Evolutionary conservation across 1,139 yeast genomes (phyloP).

Genomic region (Yamadazyma dendronema): DNA sequence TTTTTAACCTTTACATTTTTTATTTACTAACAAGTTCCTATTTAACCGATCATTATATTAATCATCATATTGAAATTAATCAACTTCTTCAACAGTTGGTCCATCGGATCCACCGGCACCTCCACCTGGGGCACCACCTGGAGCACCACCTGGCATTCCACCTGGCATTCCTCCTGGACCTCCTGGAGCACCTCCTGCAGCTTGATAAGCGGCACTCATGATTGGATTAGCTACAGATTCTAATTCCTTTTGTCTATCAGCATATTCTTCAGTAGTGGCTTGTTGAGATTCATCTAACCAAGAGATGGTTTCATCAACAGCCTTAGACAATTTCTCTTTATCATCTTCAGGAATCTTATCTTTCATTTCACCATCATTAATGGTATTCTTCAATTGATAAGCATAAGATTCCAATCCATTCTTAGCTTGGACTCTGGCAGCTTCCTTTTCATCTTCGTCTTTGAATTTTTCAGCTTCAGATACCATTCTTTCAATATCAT

Average conservation of each 20-base stretch:
- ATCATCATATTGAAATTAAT: slow-evolving; percentile 32
- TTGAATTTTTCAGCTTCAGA: slow-evolving; percentile 43
- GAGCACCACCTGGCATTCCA: slow-evolving; percentile 7
- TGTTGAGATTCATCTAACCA: slow-evolving; percentile 54
- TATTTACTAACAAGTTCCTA: too few relatives aligned
- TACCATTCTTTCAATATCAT: slow-evolving; percentile 50
- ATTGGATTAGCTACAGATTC: slow-evolving; percentile 66
- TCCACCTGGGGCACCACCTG: slow-evolving; percentile 29
- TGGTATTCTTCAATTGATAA: slow-evolving; percentile 68
- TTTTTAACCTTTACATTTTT: too few relatives aligned
- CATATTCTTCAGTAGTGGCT: slow-evolving; percentile 53
- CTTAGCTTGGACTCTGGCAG: slow-evolving; percentile 54
- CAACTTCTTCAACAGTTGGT: slow-evolving; percentile 76
- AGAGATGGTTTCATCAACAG: slow-evolving; percentile 42
- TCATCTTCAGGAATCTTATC: slow-evolving; percentile 50
- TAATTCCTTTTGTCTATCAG: slow-evolving; percentile 64
- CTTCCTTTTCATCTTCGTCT: slow-evolving; percentile 40
- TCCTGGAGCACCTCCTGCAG: slow-evolving; percentile 47
- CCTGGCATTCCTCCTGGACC: slow-evolving; percentile 43
- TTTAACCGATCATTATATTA: not conserved
- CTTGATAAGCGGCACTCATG: slow-evolving; percentile 59
- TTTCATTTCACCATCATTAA: slow-evolving; percentile 48
- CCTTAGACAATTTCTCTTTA: slow-evolving; percentile 42
- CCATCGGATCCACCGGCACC: slow-evolving; percentile 45
- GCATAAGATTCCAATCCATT: slow-evolving; percentile 89